phyloP scores from a whole-genome alignment of 169 alveolate genomes.

The Cryptosporidium xiaoi region DNA sequence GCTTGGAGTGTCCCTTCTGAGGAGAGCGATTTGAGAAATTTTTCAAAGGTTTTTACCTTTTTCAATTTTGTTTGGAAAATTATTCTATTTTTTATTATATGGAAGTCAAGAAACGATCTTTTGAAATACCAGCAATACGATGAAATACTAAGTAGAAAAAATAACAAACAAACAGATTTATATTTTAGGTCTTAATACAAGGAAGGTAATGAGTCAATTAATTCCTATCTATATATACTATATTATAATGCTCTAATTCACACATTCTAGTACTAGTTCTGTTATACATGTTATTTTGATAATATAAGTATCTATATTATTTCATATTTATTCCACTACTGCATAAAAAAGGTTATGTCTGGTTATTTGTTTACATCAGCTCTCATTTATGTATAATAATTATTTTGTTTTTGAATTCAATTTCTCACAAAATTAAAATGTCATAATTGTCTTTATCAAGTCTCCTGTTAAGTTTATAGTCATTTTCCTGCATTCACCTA shows the following conservation, averaged over 20 bases:
- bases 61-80: constrained; percentile 65
- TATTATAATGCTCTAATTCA: background rate
- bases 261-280: background rate
- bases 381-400: too few relatives aligned
- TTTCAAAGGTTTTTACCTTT: constrained; percentile 65
- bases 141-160: constrained; percentile 37
- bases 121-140: constrained; percentile 41
- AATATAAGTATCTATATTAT: too few relatives aligned
- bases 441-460: too few relatives aligned
- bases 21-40: constrained; percentile 60
- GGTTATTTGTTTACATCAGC: too few relatives aligned
- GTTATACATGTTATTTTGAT: background rate
- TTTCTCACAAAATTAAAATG: too few relatives aligned
- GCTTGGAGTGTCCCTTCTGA: constrained; percentile 71
- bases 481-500: too few relatives aligned
- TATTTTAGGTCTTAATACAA: background rate
- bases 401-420: too few relatives aligned
- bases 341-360: too few relatives aligned
- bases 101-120: constrained; percentile 70
- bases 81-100: constrained; percentile 41
- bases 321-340: too few relatives aligned
- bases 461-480: too few relatives aligned
- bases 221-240: background rate
- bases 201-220: background rate
- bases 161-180: constrained; percentile 6